Conservation (phyloP, 306 rosid genomes). For the Herpetospermum pedunculosum region DNA sequence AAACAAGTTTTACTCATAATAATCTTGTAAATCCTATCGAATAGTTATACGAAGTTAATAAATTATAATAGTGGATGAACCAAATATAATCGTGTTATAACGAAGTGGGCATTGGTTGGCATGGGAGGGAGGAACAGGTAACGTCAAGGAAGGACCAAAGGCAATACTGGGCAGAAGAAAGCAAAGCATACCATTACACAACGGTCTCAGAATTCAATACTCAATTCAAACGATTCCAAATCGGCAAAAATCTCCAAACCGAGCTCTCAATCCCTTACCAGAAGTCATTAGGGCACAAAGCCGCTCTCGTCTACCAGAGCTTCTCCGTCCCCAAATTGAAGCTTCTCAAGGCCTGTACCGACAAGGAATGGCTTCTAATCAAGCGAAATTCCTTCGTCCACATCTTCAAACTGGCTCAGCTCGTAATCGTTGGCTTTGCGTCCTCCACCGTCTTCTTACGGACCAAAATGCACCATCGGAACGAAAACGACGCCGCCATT, state of each 20-base stretch:
- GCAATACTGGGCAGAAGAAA: conserved; percentile 72
- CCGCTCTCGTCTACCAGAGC: conserved; percentile 49
- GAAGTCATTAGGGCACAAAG: conserved; percentile 42
- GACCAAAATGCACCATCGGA: conserved; percentile 37
- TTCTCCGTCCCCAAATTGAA: conserved; percentile 21
- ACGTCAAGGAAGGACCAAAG: conserved; percentile 83
- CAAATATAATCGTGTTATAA: no score
- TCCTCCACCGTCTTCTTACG: conserved; percentile 55
- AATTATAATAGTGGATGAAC: no score
- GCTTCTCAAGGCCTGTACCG: conserved; percentile 30
- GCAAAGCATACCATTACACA: conserved; percentile 29
- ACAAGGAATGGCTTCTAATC: conserved; percentile 65
- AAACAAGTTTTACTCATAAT: no score
- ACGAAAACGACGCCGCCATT: conserved; percentile 36
- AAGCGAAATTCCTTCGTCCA: conserved; percentile 63
- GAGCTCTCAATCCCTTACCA: conserved; percentile 48
- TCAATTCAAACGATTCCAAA: conserved; percentile 50
- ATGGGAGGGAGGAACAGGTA: no score
- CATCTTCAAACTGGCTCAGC: conserved; percentile 48
- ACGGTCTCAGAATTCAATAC: conserved; percentile 46
- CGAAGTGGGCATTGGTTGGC: no score
- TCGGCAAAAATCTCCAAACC: conserved; percentile 29
- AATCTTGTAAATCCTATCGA: no score
- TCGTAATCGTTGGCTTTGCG: conserved; percentile 20
- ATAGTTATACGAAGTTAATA: no score